A percentile compares a stretch with the other conserved stretches of the same genome.
phyloP scores from a whole-genome alignment of 148 eudicot genomes.

The Dianthus caryophyllus region DNA sequence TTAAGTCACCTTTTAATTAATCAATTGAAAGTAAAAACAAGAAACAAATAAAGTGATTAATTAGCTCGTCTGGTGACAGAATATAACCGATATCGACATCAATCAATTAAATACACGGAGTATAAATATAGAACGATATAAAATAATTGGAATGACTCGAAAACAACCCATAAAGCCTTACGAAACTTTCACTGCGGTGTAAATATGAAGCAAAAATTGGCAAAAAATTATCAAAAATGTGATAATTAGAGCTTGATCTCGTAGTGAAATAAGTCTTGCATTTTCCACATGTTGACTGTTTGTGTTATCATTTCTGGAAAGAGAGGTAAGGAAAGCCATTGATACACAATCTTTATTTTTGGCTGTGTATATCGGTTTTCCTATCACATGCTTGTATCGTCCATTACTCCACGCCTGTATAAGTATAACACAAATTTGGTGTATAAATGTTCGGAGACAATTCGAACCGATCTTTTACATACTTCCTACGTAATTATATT shows the following conservation, averaged over 20 bases:
- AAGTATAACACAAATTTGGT: too few relatives aligned
- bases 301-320: slow-evolving; percentile 13
- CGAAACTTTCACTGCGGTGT: background rate
- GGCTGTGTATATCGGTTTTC: slow-evolving; percentile 58
- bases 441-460: too few relatives aligned
- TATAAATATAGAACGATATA: too few relatives aligned
- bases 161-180: background rate
- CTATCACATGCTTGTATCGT: slow-evolving; percentile 66
- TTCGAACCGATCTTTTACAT: too few relatives aligned
- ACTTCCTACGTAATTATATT: too few relatives aligned
- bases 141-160: too few relatives aligned
- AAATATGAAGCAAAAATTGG: slow-evolving; percentile 41
- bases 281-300: slow-evolving; percentile 14
- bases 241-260: slow-evolving; percentile 52
- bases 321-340: slow-evolving; percentile 59
- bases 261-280: slow-evolving; percentile 38
- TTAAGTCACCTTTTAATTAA: too few relatives aligned
- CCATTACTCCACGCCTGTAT: slow-evolving; percentile 62
- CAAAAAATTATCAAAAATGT: slow-evolving; percentile 41
- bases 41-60: too few relatives aligned
- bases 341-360: slow-evolving; percentile 39
- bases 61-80: too few relatives aligned
- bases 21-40: too few relatives aligned
- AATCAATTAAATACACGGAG: too few relatives aligned
- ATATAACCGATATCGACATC: too few relatives aligned